Base-by-base conservation (phyloP, 2,329 filamentous ascomycete species). In the Sporothrix brunneoviolacea region DNA sequence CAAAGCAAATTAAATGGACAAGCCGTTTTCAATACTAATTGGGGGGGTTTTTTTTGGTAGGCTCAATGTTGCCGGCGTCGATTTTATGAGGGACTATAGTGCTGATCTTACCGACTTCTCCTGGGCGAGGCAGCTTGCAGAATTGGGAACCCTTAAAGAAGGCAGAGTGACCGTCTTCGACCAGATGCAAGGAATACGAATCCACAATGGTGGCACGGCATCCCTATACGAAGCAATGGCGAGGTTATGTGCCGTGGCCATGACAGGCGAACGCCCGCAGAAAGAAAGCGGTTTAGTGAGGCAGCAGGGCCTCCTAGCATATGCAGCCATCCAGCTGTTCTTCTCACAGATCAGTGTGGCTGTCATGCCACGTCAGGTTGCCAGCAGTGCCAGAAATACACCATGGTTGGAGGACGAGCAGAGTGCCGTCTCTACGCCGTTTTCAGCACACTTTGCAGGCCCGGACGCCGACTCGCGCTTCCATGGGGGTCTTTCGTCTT, bases 301-400 rank as follows among this genome's bases (percentile, higher is more conserved):
- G 12, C 55, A 49, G 7, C 48, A 48, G 18, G 49, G 50, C 3
- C 38, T 60, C 1, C 16, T 58, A 13, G 54, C 48, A 1, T 44
- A 40, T n/a, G 48, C 50, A 4, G 52, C 59, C 4, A 43, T 53
- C 8, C 46, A 45, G 18, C 40, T 58, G 4, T 58, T 51, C 27
- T 50, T 57, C 19, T 47, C 59, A 15, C 58, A 58, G 43, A 54
- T 58, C 18, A 57, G 55, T 47, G 40, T 58, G 22, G 42, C 50
- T 3, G 48, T 58, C n/a, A 51, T 48, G 18, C 48, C 56, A 18
- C 53, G 28, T 6, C 41, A 36, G n/a, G 9, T 36, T 7, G 22
- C 4, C 8, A 32, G 16, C 18, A 43, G 39, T 16, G 42, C 37
- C 1, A 6, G 37, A 4, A 36, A 38, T 1, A 54, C 45, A 12